phyloP scores from a whole-genome alignment of 2,329 filamentous ascomycete genomes.

The Neofusicoccum cordaticola region DNA sequence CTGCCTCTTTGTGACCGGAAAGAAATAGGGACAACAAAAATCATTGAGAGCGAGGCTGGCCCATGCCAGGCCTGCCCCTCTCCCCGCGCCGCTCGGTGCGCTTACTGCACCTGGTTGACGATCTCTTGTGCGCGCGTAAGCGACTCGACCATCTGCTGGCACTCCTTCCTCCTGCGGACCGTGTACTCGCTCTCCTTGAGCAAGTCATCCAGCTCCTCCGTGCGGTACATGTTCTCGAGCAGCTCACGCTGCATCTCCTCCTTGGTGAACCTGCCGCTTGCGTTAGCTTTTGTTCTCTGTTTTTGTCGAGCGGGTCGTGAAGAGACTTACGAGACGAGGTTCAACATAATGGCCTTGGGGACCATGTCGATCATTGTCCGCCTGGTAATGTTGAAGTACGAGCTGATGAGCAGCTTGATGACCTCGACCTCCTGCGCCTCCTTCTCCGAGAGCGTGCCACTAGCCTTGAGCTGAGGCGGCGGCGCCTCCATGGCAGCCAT shows the following conservation, averaged over 20 bases:
- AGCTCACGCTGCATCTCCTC: conserved; percentile 98
- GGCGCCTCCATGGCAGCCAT: conserved; percentile 99
- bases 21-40: conserved; percentile 8
- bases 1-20: conserved; percentile 8
- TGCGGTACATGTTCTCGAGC: conserved; percentile 95
- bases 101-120: conserved; percentile 70
- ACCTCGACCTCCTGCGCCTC: conserved; percentile 96
- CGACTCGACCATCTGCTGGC: conserved; percentile 98
- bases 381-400: conserved; percentile 97
- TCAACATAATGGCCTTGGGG: conserved; percentile 98
- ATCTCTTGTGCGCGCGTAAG: conserved; percentile 89
- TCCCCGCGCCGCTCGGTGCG: conserved; percentile 4
- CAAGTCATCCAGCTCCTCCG: conserved; percentile 83
- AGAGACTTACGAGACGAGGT: conserved; percentile 76
- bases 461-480: conserved; percentile 88
- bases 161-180: conserved; percentile 90
- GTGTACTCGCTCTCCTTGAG: conserved; percentile 99
- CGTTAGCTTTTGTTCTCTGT: conserved; percentile 4
- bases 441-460: conserved; percentile 87
- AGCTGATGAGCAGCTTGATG: conserved; percentile 94
- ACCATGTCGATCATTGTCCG: conserved; percentile 99
- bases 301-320: too few relatives aligned
- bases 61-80: not conserved
- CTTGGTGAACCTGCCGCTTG: conserved; percentile 71
- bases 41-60: not conserved